Evolutionary conservation across 2,329 filamentous ascomycete species (phyloP), one percentile per base, ranked within the genome.

Genomic region (Xylogone sp.): DNA sequence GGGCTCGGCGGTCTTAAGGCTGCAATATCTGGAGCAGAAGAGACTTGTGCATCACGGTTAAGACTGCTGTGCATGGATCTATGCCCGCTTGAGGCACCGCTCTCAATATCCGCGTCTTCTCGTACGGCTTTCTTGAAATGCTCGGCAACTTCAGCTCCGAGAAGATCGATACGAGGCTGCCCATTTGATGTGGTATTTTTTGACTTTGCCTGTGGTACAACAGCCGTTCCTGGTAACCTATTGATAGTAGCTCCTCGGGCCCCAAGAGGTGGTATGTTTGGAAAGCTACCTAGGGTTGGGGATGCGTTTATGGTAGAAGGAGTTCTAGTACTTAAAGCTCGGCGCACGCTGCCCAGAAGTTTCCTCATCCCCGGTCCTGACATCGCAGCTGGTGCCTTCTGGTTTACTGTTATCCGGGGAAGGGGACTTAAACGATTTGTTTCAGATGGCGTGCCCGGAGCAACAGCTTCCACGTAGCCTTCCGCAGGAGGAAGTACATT

Each of bases 271-370:
- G 61, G 63, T 31, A 62, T 65, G 52, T 59, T 61, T 47, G 63
- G 60, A 49, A 61, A 65, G 42, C 63, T 66, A 21, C 67, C 68
- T 42, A 64, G 63, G 18, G 67, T 65, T 19, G 69, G 67, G 16
- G 68, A 67, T 47, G 66, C 57, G 22, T 55, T 59, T 5, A 57
- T 52, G 47, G 48, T 58, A 22, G 54, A 50, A 12, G 54, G 60
- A 24, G 53, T 56, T 50, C 56, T 60, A 13, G 77, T 89, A 65
- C 90, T 90, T 46, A 97, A 69, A 5, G 86, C 92, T 56, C 90
- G 84, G 18, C 91, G 87, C 34, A 97, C 88, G 56, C 88, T 93
- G 6, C 91, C 88, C 47, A 99, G 78, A 0, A 97, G 79, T 60
- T 85, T 94, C 68, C 86, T 92, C 78, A 97, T 89, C 2, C 88